Base-by-base conservation (phyloP, 1,139 yeast genomes). In the Tardiomyces blankii region DNA sequence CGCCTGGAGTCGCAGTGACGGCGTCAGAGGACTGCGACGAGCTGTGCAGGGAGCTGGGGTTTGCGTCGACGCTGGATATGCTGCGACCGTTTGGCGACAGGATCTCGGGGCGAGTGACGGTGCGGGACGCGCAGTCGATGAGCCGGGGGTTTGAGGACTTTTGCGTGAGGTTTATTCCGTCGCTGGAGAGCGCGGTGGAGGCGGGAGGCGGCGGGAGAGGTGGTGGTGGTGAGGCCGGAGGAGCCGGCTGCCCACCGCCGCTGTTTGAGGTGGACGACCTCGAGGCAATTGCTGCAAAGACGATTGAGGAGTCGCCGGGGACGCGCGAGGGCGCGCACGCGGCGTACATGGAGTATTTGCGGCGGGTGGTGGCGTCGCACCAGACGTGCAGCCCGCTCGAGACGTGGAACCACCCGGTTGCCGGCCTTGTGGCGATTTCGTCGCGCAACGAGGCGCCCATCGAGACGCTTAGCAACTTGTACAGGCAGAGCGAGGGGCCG, bases 321-420 rank as follows among this genome's bases (percentile, higher is more conserved):
- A 3, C 13, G 19, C 11, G 39, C 18, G 19, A 35, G 19, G 4
- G 43, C 21, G 48, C 43, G 19, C 32, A 47, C 40, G 18, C 14
- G 18, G 39, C 53, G 13, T 49, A 50, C 25, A 44, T 49, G 12
- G 42, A 75, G 42, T 72, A 80, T 53, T 73, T 84, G 52, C 72
- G 81, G 42, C 74, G 79, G 51, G 61, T 85, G 25, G 69, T 84
- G 21, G 72, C 89, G 0, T 72, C 83, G 13, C 73, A 77, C 35
- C 73, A 74, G n/a, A 16, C 35, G n/a, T 12, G 39, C 27, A 79
- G 87, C 2, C 82, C 95, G 1, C 88, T 86, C 61, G 97, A 91
- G 61, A 81, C 91, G 2, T 82, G 89, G 60, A 82, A 86, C 54
- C 97, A 91, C 60, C 97, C 98, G 0, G 76, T 88, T 1, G 75